These are phyloP conservation scores for Polychaeton citri DNA, from an alignment of 2,329 filamentous ascomycete genomes.

Conservation along the genomic window DNA sequence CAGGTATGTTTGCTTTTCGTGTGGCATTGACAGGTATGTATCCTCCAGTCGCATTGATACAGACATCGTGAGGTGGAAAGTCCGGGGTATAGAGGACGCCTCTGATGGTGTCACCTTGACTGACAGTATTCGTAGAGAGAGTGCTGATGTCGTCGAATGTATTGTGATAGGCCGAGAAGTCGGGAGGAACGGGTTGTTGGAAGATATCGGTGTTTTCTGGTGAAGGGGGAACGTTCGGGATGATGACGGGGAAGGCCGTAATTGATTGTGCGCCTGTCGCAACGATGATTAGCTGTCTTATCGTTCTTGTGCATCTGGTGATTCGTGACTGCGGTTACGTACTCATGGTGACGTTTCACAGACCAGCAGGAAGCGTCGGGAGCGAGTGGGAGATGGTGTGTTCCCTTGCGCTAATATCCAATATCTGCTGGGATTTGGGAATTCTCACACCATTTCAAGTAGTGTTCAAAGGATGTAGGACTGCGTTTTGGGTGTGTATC, in stretches of 20 bases:
- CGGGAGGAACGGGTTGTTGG: slow-evolving; percentile 8
- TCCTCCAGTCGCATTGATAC: slow-evolving; percentile 47
- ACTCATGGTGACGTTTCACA: too few species aligned
- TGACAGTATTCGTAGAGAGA: slow-evolving; percentile 54
- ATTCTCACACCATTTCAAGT: too few species aligned
- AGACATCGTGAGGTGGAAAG: slow-evolving; percentile 44
- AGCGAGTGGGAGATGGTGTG: too few species aligned
- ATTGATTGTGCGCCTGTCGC: slow-evolving; percentile 17
- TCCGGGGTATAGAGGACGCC: slow-evolving; percentile 80
- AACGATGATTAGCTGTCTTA: too few species aligned
- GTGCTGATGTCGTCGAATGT: slow-evolving; percentile 52
- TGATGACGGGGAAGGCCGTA: slow-evolving; percentile 16
- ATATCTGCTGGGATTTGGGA: too few species aligned
- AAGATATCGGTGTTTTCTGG: slow-evolving; percentile 3
- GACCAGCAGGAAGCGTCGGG: too few species aligned
- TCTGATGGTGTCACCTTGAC: slow-evolving; percentile 48
- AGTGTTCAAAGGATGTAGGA: too few species aligned
- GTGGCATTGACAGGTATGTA: slow-evolving; percentile 67
- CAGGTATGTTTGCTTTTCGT: slow-evolving; percentile 52
- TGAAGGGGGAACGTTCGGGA: slow-evolving; percentile 13
- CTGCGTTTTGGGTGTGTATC: too few species aligned
- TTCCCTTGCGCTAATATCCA: too few species aligned
- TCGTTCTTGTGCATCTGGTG: too few species aligned
- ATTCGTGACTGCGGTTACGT: too few species aligned
- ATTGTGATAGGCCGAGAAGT: slow-evolving; percentile 23